These are phyloP conservation scores for Verbascum thapsus DNA, from an alignment of 257 asterid genomes.

Conservation along the genomic window DNA sequence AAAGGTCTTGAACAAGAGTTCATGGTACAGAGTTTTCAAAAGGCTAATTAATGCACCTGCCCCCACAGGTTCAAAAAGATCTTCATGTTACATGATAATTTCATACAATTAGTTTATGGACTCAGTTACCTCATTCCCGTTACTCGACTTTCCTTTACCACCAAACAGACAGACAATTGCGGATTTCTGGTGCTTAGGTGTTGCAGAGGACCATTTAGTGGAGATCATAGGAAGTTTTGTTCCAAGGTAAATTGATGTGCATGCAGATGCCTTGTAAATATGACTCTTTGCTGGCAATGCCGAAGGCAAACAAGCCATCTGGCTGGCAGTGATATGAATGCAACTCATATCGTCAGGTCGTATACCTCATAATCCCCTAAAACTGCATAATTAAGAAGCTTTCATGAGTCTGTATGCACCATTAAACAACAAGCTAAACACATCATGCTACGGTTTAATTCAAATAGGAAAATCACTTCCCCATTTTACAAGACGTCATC, in stretches of 20 bases:
- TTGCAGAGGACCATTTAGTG: conserved; percentile 33
- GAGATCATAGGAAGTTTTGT: conserved; percentile 32
- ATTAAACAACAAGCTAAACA: conserved; percentile 16
- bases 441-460: background rate
- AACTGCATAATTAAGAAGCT: conserved; percentile 26
- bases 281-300: conserved; percentile 21
- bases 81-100: background rate
- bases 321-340: conserved; percentile 38
- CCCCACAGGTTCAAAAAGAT: background rate
- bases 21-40: too few relatives aligned
- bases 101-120: conserved; percentile 18
- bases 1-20: too few relatives aligned
- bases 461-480: conserved; percentile 6
- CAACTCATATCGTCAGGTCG: conserved; percentile 44
- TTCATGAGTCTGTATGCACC: conserved; percentile 8
- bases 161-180: conserved; percentile 59
- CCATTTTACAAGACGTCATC: background rate
- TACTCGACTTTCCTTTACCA: conserved; percentile 54
- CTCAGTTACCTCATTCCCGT: conserved; percentile 54
- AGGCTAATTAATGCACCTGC: background rate
- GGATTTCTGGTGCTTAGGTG: conserved; percentile 32
- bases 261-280: conserved; percentile 27
- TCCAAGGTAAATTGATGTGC: conserved; percentile 38
- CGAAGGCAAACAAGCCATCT: conserved; percentile 34
- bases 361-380: conserved; percentile 39